These are phyloP conservation scores for Neofusicoccum sp. DNA, from an alignment of 2,329 filamentous ascomycete species.

Conservation along the genomic window DNA sequence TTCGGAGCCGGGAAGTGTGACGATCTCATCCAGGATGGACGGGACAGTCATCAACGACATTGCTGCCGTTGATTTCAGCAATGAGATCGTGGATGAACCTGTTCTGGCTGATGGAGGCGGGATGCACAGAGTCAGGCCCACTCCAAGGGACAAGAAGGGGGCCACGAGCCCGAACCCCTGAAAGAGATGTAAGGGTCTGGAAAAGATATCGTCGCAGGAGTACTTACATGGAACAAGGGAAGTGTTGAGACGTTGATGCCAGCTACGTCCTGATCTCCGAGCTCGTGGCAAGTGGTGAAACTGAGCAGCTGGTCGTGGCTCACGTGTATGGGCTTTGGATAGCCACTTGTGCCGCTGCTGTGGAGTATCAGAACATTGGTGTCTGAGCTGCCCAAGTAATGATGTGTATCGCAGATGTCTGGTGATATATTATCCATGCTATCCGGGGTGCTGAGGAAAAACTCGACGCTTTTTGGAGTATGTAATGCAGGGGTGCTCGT, in stretches of 20 bases:
- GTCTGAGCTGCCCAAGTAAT: neutral
- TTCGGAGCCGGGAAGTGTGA: constrained; percentile 13
- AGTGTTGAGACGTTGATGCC: constrained; percentile 33
- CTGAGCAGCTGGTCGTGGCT: constrained; percentile 30
- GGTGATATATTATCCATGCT: neutral
- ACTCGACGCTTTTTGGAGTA: neutral
- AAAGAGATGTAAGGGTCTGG: neutral
- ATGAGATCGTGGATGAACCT: constrained; percentile 24
- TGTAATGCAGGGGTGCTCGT: neutral
- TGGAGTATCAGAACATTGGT: constrained; percentile 23
- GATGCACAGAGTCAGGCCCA: constrained; percentile 32
- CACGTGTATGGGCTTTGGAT: constrained; percentile 36
- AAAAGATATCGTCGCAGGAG: neutral
- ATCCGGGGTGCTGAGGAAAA: neutral
- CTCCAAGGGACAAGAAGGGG: constrained; percentile 29
- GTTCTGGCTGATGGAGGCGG: constrained; percentile 28
- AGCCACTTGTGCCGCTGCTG: constrained; percentile 36
- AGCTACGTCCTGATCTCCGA: constrained; percentile 6
- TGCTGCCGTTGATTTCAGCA: constrained; percentile 23
- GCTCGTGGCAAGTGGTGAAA: constrained; percentile 26
- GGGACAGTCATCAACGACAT: constrained; percentile 37
- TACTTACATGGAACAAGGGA: constrained; percentile 33
- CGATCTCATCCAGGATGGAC: constrained; percentile 35
- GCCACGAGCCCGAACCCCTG: constrained; percentile 32
- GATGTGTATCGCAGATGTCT: neutral